Evolutionary conservation across 2,329 filamentous ascomycete species (phyloP), one percentile per base, ranked within the genome.

Genomic region (Phoma sp.): DNA sequence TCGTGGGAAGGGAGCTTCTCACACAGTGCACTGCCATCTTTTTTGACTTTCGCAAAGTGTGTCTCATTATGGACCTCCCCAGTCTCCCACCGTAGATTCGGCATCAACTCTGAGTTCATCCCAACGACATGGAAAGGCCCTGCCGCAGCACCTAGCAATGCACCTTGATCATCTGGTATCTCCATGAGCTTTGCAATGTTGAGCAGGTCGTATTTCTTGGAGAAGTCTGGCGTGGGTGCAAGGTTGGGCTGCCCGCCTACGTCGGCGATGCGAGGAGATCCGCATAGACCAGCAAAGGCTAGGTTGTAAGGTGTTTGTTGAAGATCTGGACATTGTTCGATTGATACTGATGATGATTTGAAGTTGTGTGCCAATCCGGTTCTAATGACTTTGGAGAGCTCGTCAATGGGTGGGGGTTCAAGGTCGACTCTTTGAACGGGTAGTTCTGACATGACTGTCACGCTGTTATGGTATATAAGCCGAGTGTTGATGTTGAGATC

Each of bases 171-270:
- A 11, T 37, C 20, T 23, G 51, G 25, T 57, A 62, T 60, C 12
- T 60, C 60, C 60, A 62, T 62, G 1, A 59, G 40, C 20, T 29
- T 42, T 6, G 57, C 57, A 14, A 53, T 56, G 7, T 42, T 36
- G 23, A 49, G 33, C 14, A 62, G 46, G 10, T 54, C 29, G 34
- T 54, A 54, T n/a, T 45, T 54, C 40, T 54, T 54, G 18, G 45
- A 23, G 11, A 54, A 54, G 26, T 53, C 45, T 15, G 60, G 60
- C 5, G 38, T 33, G 5, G 60, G 60, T 23, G 59, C 59, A 11
- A 62, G 46, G 23, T 62, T 77, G 1, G 71, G 62, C 20, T 76
- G 76, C 0, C 78, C 80, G 4, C 80, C 79, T 17, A 81, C 65
- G 40, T 81, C 79, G 14, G 75, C 77, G 5, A 80, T 68, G 30